These are phyloP conservation scores for Botrytis cinerea DNA, from an alignment of 2,329 filamentous ascomycete genomes.

Conservation along the genomic window DNA sequence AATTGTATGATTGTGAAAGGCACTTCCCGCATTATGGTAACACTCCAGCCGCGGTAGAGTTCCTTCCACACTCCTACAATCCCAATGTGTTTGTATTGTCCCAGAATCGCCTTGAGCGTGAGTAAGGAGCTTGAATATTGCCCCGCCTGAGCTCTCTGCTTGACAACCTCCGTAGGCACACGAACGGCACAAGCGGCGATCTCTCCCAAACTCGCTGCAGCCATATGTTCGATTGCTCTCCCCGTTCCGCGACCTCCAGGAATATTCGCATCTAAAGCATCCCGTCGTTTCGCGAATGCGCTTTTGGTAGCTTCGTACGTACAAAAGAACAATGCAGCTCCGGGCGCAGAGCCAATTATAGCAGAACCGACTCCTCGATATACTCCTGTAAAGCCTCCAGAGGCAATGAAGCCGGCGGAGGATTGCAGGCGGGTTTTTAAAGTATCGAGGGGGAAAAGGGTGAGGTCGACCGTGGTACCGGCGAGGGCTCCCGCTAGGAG, in stretches of 20 bases:
- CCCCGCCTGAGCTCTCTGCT: constrained; percentile 91
- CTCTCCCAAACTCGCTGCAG: constrained; percentile 83
- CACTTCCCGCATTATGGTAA: constrained; percentile 93
- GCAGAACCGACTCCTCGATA: constrained; percentile 91
- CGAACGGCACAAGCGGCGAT: constrained; percentile 88
- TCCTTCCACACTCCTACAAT: constrained; percentile 70
- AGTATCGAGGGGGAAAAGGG: constrained; percentile 96
- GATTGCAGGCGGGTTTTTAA: constrained; percentile 97
- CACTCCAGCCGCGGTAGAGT: constrained; percentile 86
- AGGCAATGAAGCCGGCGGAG: constrained; percentile 71
- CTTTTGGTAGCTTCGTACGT: constrained; percentile 81
- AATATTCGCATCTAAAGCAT: background rate
- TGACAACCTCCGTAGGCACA: constrained; percentile 94
- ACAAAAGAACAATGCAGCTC: constrained; percentile 95
- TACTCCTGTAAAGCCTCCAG: constrained; percentile 86
- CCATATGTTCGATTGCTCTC: constrained; percentile 66
- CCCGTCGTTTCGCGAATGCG: constrained; percentile 16
- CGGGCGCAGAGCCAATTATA: constrained; percentile 86
- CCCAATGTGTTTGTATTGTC: constrained; percentile 47
- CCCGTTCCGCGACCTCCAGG: constrained; percentile 36
- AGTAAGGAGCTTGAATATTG: constrained; percentile 70
- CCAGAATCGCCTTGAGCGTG: constrained; percentile 71
- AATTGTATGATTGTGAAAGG: constrained; percentile 98
- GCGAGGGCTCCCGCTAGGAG: constrained; percentile 84
- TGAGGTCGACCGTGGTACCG: constrained; percentile 94